Base-by-base conservation (phyloP, 1,284 basidiomycete species). In the Ganoderma meredithae region DNA sequence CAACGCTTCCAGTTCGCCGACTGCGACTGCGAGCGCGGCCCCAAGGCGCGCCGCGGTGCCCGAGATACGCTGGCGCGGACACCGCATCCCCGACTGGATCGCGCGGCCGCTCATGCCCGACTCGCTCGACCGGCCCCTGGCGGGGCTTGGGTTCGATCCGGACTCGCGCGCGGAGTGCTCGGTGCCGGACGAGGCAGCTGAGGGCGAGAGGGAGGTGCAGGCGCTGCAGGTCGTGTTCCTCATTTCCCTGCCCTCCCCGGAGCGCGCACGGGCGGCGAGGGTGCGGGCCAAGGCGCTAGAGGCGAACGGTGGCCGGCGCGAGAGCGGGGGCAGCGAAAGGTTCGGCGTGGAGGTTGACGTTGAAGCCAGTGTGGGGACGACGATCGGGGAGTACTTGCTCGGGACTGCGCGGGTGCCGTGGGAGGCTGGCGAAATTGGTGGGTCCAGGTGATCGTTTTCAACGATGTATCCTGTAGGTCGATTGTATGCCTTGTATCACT, bases 221-320 rank as follows among this genome's bases (percentile, higher is more conserved):
- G 73, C 60, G n/a, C 22, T 78, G 22, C 75, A 76, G 60, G 69
- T 77, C 39, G 70, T 76, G 6, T 69, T 79, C 15, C 65, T 78
- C 27, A 64, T 79, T 17, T 66, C 74, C 4, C 78, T 79, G 77
- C 78, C 78, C 12, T 75, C 76, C 0, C 71, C 69, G 2, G 70
- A 64, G 36, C 64, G 60, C 10, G 62, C 70, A 43, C 56, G 22
- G 19, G 60, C 63, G 17, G 52, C 56, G 40, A 25, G 56, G n/a
- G 43, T 61, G 10, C 63, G 60, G 3, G 55, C 62, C 49, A 68
- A 66, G 53, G 62, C 40, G n/a, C 9, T 15, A 13, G 69, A 60
- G 31, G 58, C 58, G 13, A n/a, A n/a, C n/a, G n/a, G n/a, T n/a
- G 41, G 33, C 5, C 43, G 43, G 40, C 19, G 60, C 15, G 43